These are phyloP conservation scores for Begonia peltatifolia DNA, from an alignment of 306 rosid genomes.

Conservation along the genomic window DNA sequence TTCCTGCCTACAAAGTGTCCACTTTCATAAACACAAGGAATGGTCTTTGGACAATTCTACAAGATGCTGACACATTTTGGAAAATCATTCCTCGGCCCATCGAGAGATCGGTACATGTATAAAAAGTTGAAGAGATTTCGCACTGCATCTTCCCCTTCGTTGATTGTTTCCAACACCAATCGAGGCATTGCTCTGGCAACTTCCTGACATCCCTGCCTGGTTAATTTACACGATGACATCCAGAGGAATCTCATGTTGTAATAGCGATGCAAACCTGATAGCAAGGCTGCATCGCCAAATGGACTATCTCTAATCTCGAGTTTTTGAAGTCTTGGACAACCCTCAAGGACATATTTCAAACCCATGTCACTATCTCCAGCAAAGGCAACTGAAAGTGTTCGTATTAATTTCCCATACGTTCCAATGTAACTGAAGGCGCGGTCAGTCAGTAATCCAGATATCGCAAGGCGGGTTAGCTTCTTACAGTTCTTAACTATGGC, in stretches of 20 bases:
- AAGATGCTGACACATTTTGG: slow-evolving; percentile 45
- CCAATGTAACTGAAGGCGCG: slow-evolving; percentile 60
- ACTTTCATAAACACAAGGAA: slow-evolving; percentile 11
- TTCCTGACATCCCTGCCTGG: slow-evolving; percentile 55
- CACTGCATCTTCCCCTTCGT: slow-evolving; percentile 6
- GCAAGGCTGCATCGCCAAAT: slow-evolving; percentile 64
- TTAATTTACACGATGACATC: slow-evolving; percentile 64
- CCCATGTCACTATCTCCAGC: slow-evolving; percentile 62
- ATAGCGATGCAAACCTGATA: slow-evolving; percentile 61
- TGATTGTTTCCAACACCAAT: slow-evolving; percentile 58
- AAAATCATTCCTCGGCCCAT: slow-evolving; percentile 58
- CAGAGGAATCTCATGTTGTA: slow-evolving; percentile 91
- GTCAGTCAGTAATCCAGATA: slow-evolving; percentile 75
- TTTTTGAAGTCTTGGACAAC: slow-evolving; percentile 65
- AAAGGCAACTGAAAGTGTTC: slow-evolving; percentile 81
- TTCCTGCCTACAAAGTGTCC: slow-evolving; percentile 8
- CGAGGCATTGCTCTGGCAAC: slow-evolving; percentile 50
- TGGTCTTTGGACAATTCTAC: slow-evolving; percentile 11
- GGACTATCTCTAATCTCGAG: slow-evolving; percentile 89
- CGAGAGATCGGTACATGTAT: slow-evolving; percentile 52
- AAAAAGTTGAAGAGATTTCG: slow-evolving; percentile 18
- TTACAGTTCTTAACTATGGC: slow-evolving; percentile 86
- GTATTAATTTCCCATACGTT: slow-evolving; percentile 48
- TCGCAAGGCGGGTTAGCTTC: slow-evolving; percentile 81
- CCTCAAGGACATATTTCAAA: slow-evolving; percentile 54